phyloP scores from a whole-genome alignment of 257 asterid genomes.

The Nicotiana tomentosiformis region DNA sequence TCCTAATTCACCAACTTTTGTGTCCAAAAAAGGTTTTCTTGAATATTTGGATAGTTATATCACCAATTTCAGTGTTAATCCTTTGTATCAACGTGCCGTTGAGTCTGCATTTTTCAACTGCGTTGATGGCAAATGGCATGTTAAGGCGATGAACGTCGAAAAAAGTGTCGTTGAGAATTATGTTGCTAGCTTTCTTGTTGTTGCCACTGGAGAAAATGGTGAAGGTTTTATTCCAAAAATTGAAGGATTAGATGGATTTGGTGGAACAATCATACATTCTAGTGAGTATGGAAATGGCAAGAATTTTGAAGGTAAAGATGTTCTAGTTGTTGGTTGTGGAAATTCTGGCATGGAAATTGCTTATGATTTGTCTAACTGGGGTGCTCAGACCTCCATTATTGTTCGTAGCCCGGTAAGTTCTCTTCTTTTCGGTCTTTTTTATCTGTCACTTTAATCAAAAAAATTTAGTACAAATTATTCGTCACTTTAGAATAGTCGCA shows the following conservation, averaged over 20 bases:
- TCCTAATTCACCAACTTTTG: slow-evolving; percentile 27
- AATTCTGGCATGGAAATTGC: slow-evolving; percentile 80
- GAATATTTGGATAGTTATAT: slow-evolving; percentile 35
- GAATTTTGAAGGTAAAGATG: slow-evolving; percentile 14
- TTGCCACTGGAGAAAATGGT: slow-evolving; percentile 48
- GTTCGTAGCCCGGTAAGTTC: slow-evolving; percentile 45
- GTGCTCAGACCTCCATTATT: slow-evolving; percentile 38
- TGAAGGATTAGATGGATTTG: slow-evolving; percentile 30
- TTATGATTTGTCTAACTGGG: slow-evolving; percentile 36
- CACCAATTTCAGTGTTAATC: slow-evolving; percentile 16
- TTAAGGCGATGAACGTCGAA: slow-evolving; percentile 8
- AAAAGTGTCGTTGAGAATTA: slow-evolving; percentile 15
- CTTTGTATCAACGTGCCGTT: slow-evolving; percentile 13
- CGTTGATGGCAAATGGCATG: slow-evolving; percentile 20
- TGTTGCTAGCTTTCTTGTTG: slow-evolving; percentile 34
- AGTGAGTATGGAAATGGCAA: slow-evolving; percentile 28
- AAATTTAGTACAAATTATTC: neutral
- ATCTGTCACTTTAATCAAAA: neutral
- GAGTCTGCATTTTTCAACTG: slow-evolving; percentile 18
- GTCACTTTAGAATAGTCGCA: too few relatives aligned
- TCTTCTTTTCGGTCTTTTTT: neutral
- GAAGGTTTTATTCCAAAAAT: slow-evolving; percentile 34
- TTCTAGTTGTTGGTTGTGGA: slow-evolving; percentile 59
- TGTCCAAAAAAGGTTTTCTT: slow-evolving; percentile 31
- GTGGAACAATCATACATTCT: slow-evolving; percentile 37